Percentiles rank a stretch among this genome's conserved stretches.
Evolutionary conservation across 2,329 filamentous ascomycete genomes (phyloP).

Genomic region (Macroventuria anomochaeta): DNA sequence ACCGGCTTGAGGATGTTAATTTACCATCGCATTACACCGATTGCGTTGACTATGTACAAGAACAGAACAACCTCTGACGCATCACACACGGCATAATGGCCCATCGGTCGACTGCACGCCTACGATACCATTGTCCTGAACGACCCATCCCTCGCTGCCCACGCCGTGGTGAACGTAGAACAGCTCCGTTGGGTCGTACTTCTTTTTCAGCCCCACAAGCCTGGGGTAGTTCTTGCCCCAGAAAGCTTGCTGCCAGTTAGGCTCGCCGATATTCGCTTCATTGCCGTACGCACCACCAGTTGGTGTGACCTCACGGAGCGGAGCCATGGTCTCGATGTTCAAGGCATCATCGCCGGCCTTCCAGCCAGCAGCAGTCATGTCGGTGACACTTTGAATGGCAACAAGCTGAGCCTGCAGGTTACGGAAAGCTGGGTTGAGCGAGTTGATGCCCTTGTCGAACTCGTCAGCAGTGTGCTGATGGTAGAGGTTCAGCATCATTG

Average conservation of each 20-base stretch:
- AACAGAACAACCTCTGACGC: not conserved
- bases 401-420: slow-evolving; percentile 34
- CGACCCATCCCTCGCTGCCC: slow-evolving; percentile 40
- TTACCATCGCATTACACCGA: not conserved
- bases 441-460: slow-evolving; percentile 28
- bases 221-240: slow-evolving; percentile 47
- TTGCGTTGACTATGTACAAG: slow-evolving; percentile 1
- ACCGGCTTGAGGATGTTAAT: not conserved
- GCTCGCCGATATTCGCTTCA: slow-evolving; percentile 51
- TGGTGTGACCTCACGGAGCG: slow-evolving; percentile 32
- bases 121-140: slow-evolving; percentile 36
- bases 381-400: slow-evolving; percentile 26
- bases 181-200: slow-evolving; percentile 39
- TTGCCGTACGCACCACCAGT: slow-evolving; percentile 48
- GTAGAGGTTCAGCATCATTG: slow-evolving; percentile 31
- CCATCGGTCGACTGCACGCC: slow-evolving; percentile 43
- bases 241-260: slow-evolving; percentile 50
- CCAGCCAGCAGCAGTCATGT: slow-evolving; percentile 34
- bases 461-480: slow-evolving; percentile 36
- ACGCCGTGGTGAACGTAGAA: slow-evolving; percentile 45
- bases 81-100: slow-evolving; percentile 33
- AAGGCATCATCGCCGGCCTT: slow-evolving; percentile 25
- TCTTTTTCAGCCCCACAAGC: slow-evolving; percentile 38
- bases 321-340: slow-evolving; percentile 31
- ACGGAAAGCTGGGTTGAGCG: slow-evolving; percentile 42